phyloP scores from a whole-genome alignment of 1,284 basidiomycete genomes.

The Grifola frondosa region DNA sequence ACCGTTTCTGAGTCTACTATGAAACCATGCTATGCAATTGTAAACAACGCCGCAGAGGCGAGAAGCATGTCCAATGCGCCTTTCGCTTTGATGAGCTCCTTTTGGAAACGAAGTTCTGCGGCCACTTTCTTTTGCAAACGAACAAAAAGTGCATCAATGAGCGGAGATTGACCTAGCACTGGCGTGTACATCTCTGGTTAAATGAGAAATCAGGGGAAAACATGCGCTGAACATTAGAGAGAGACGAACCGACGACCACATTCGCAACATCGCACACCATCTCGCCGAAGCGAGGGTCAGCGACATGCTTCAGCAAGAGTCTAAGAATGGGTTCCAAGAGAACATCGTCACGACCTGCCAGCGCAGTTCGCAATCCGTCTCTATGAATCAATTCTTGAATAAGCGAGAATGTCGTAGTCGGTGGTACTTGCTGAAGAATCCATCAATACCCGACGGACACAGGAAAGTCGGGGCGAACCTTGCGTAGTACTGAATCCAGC shows the following conservation, averaged over 20 bases:
- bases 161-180: constrained; percentile 89
- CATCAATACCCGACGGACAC: constrained; percentile 4
- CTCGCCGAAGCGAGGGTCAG: constrained; percentile 90
- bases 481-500: constrained; percentile 84
- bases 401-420: constrained; percentile 86
- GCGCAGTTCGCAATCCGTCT: constrained; percentile 85
- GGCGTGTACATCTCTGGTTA: constrained; percentile 85
- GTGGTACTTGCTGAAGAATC: constrained; percentile 63
- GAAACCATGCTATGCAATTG: constrained; percentile 11
- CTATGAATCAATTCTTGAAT: constrained; percentile 93
- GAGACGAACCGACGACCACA: constrained; percentile 85
- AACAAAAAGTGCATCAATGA: constrained; percentile 87
- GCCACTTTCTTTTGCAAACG: constrained; percentile 82
- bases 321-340: constrained; percentile 89
- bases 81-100: constrained; percentile 79
- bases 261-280: constrained; percentile 83
- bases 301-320: constrained; percentile 82
- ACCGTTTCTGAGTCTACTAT: constrained; percentile 2
- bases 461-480: constrained; percentile 46
- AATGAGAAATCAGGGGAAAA: background rate
- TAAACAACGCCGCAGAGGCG: constrained; percentile 53
- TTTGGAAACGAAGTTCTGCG: constrained; percentile 89
- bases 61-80: constrained; percentile 95
- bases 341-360: constrained; percentile 92
- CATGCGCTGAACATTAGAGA: constrained; percentile 6